A percentile compares a stretch with the other conserved stretches of the same genome.
Evolutionary conservation across 345 rosid genomes (phyloP).

Genomic region (Linum tenue): DNA sequence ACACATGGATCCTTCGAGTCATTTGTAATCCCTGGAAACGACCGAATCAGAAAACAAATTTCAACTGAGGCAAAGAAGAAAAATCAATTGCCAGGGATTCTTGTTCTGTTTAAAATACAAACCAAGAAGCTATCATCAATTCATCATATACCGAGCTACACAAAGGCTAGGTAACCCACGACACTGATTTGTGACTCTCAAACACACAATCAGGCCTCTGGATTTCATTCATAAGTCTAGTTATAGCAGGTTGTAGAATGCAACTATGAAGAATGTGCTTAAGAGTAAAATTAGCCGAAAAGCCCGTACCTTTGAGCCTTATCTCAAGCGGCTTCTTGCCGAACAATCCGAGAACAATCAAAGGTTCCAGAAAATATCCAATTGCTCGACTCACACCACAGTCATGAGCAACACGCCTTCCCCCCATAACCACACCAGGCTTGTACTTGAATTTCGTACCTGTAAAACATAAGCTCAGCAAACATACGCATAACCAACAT

Average conservation of each 20-base stretch:
- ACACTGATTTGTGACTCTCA: no score
- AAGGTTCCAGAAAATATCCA: constrained; percentile 80
- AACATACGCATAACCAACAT: neutral
- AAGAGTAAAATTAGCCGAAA: neutral
- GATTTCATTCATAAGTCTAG: no score
- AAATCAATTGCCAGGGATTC: no score
- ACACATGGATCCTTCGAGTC: constrained; percentile 72
- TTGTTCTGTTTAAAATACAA: no score
- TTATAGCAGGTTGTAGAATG: no score
- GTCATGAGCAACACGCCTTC: constrained; percentile 54
- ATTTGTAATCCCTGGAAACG: constrained; percentile 63
- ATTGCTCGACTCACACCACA: constrained; percentile 70
- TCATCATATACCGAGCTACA: no score
- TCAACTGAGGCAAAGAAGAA: no score
- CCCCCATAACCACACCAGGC: constrained; percentile 81
- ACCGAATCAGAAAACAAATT: no score
- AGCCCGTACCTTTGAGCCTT: constrained; percentile 53
- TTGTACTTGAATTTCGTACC: constrained; percentile 62
- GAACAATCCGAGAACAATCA: constrained; percentile 67
- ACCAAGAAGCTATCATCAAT: no score
- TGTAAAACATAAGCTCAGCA: constrained; percentile 15
- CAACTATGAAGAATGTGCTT: no score
- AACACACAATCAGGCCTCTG: no score
- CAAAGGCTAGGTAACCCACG: no score
- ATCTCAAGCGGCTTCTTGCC: constrained; percentile 55